These are phyloP conservation scores for Pichia deserticola DNA, from an alignment of 805 yeast genomes.

Conservation along the genomic window DNA sequence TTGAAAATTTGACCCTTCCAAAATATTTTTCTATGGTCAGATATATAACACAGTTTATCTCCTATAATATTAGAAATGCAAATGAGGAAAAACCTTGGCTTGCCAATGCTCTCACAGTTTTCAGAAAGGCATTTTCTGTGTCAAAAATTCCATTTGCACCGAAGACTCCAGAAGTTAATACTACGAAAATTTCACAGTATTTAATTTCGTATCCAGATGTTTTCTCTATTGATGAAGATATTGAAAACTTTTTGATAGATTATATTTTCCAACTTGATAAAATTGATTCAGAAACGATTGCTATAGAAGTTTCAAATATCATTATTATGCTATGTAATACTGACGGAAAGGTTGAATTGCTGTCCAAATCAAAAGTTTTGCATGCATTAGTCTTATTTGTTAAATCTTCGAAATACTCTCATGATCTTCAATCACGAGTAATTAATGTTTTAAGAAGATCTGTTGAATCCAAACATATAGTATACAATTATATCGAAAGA, in stretches of 20 bases:
- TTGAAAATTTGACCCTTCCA: conserved; percentile 33
- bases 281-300: conserved; percentile 34
- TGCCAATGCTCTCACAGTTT: conserved; percentile 46
- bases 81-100: conserved; percentile 46
- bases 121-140: conserved; percentile 48
- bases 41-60: conserved; percentile 31
- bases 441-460: conserved; percentile 58
- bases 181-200: conserved; percentile 8
- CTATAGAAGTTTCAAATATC: not conserved
- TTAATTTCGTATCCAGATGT: conserved; percentile 12
- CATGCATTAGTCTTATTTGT: conserved; percentile 40
- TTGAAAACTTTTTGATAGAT: conserved; percentile 34
- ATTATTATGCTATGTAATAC: conserved; percentile 23
- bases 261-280: conserved; percentile 34
- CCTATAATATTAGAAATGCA: conserved; percentile 30
- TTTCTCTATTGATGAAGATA: conserved; percentile 17
- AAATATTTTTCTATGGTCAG: conserved; percentile 30
- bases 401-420: conserved; percentile 28
- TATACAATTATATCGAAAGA: conserved; percentile 41
- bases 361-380: conserved; percentile 43
- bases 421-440: conserved; percentile 38
- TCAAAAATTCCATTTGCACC: conserved; percentile 49
- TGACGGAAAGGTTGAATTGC: conserved; percentile 30
- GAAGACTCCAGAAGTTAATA: conserved; percentile 25
- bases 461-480: conserved; percentile 50